Conservation (phyloP, 78 protist species). For the Dictyostelium intermedium region DNA sequence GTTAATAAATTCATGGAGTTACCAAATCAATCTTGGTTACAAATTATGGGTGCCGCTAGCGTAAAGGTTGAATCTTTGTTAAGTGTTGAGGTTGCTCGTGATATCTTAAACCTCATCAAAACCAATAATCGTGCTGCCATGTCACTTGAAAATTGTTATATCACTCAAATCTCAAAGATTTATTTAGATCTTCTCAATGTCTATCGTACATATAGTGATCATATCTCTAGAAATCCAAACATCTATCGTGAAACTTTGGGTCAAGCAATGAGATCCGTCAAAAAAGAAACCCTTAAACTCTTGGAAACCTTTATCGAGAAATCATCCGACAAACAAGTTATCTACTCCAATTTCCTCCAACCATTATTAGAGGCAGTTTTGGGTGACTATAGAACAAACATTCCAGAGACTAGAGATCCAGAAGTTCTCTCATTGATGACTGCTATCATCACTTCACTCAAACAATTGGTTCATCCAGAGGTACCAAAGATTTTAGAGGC, state of each 20-base stretch:
- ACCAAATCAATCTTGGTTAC: constrained; percentile 93
- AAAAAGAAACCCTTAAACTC: constrained; percentile 89
- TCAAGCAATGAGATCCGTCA: constrained; percentile 88
- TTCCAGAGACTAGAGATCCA: constrained; percentile 87
- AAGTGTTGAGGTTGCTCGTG: background rate
- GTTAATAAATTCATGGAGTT: constrained; percentile 86
- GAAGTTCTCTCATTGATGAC: constrained; percentile 88
- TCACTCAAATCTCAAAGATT: constrained; percentile 89
- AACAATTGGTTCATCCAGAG: constrained; percentile 46
- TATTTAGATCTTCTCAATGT: constrained; percentile 91
- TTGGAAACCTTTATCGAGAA: constrained; percentile 87
- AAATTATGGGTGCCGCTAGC: constrained; percentile 66
- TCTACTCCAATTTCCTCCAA: constrained; percentile 85
- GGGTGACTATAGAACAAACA: constrained; percentile 87
- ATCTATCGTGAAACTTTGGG: constrained; percentile 47
- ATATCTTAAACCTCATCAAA: constrained; percentile 85
- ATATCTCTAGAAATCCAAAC: constrained; percentile 80
- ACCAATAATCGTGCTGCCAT: constrained; percentile 86
- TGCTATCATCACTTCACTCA: constrained; percentile 54
- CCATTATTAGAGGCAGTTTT: constrained; percentile 93
- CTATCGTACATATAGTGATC: constrained; percentile 79
- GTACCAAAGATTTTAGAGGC: constrained; percentile 90
- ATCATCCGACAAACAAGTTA: constrained; percentile 31
- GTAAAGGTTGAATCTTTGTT: constrained; percentile 17
- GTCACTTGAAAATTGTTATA: constrained; percentile 89